Base-by-base conservation (phyloP, 2,329 filamentous ascomycete species). In the Pseudopyricularia javanii region DNA sequence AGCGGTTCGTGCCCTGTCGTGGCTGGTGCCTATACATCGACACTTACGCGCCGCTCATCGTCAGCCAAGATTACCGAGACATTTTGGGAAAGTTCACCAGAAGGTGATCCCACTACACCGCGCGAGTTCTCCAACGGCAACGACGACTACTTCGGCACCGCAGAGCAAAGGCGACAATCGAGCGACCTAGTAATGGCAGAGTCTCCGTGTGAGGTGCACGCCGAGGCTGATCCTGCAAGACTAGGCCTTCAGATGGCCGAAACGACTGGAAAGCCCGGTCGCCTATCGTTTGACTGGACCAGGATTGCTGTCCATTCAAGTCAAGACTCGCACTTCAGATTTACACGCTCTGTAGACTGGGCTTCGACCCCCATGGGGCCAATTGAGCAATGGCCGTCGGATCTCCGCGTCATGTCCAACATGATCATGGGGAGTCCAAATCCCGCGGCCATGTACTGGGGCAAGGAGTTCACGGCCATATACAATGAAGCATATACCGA, bases 231-330 rank as follows among this genome's bases (percentile, higher is more conserved):
- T 45, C 40, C 40, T 24, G 20, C 40, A 20, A 20, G 40, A 20
- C 22, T 45, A 12, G 40, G 40, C 14, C 40, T 45, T 45, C 40
- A 45, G 12, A 45, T 45, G 40, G 40, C 40, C 24, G 40, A 45
- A 11, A 26, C 17, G 5, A 24, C 4, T 7, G 40, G 40, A 12
- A 20, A 45, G 14, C 40, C 40, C 14, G 40, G 40, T 11, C 40
- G 40, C 7, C 11, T 76, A 12, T 85, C 81, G 32, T 91, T 91
- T 62, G 88, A 94, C 65, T 93, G 88, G 88, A 93, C 88, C 4
- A 76, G 81, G 52, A 73, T 91, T 49, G 79, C 84, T 1, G 51
- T 84, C 24, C 17, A 45, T 45, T 22, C 40, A 14, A 22, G 40
- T 14, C 17, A 24, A 20, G 40, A 45, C 11, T 20, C 40, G 9